These are phyloP conservation scores for Chytriomyces sp. DNA, from an alignment of 192 early-diverging fungal genomes.

Conservation along the genomic window DNA sequence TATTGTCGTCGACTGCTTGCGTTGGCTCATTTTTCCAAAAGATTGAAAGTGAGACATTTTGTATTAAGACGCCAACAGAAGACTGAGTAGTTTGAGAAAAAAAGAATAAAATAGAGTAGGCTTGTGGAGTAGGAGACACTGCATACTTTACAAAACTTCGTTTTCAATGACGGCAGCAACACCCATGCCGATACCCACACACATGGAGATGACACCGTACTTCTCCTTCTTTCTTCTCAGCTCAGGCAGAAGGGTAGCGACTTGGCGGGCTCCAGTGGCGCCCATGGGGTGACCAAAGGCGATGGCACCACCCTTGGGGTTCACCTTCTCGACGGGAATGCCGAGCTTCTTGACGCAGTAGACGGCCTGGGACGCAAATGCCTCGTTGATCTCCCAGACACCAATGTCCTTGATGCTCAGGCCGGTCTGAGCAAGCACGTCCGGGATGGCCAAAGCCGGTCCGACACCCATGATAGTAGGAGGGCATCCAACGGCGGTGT, in stretches of 20 bases:
- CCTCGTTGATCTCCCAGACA: conserved; percentile 94
- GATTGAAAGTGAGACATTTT: too few relatives aligned
- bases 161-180: conserved; percentile 63
- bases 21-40: too few relatives aligned
- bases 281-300: conserved; percentile 91
- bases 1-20: too few relatives aligned
- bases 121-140: neutral
- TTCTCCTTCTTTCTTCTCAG: conserved; percentile 83
- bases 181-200: conserved; percentile 90
- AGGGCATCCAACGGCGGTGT: conserved; percentile 87
- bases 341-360: conserved; percentile 88
- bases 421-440: conserved; percentile 77
- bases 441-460: conserved; percentile 92
- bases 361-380: conserved; percentile 96
- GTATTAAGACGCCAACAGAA: too few relatives aligned
- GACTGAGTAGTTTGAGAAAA: too few relatives aligned
- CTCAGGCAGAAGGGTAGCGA: conserved; percentile 92
- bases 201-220: conserved; percentile 88
- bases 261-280: conserved; percentile 91
- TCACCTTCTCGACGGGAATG: conserved; percentile 88
- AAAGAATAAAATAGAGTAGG: neutral
- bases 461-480: conserved; percentile 97
- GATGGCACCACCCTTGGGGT: conserved; percentile 98
- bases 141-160: neutral
- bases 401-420: conserved; percentile 78